Base-by-base conservation (phyloP, 495 filamentous ascomycete species). In the Penicillium chermesinum region DNA sequence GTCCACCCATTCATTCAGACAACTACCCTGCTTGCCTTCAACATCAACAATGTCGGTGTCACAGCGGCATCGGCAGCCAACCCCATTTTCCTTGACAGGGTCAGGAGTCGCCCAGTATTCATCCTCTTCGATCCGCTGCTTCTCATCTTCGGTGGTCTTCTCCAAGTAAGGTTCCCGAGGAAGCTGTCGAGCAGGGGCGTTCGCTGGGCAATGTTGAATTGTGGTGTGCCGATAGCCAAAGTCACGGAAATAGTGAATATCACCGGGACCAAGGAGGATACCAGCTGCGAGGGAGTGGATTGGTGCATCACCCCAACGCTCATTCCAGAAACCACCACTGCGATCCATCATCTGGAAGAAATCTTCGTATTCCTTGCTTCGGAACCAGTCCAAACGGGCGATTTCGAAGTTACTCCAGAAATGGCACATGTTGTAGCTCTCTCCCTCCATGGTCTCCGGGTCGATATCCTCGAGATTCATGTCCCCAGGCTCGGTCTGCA, bases 361-460 rank as follows among this genome's bases (percentile, higher is more conserved):
- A 39, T 96, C 93, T 63, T 94, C 87, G 64, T 99, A 99, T 57
- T 85, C 84, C 67, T 95, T 89, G 72, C 89, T 95, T 55, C 93
- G 81, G 80, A 96, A 96, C 77, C 88, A 99, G 73, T 88, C 85
- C 44, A 99, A 76, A 44, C 84, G 82, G 15, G 93, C 93, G 70
- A 99, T 99, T 70, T 99, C 93, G 49, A 99, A 99, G 65, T 99
- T 99, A 75, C 89, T 95, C 93, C 93, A 99, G 77, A 97, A 99
- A 76, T 99, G 93, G 70, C 93, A 99, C 93, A 99, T 99, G 74
- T 99, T 99, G 74, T 99, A 99, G 53, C 79, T 86, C 61, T 99
- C 93, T 49, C 88, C 87, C 62, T 96, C 94, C 93, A 99, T 99
- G 14, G 85, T 83, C 61, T 97, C 94, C 0, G 83, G 80, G 62